Evolutionary conservation across 1,284 basidiomycete species (phyloP).

Genomic region (Rhodotorula sp.): DNA sequence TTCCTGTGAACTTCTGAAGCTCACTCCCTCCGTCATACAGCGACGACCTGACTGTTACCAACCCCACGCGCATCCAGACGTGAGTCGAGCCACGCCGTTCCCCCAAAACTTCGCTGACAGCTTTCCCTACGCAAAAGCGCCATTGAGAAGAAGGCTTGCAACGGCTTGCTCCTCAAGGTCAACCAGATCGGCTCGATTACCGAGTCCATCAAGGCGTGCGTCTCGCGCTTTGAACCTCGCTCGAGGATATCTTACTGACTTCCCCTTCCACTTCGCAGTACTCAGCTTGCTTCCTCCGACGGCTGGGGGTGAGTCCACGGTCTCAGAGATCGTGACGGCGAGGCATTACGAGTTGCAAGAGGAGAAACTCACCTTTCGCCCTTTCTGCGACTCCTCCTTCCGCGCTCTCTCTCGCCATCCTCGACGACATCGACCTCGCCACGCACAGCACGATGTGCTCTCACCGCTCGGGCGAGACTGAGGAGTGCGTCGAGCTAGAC

Average conservation of each 20-base stretch:
- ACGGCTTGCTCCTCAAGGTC: constrained; percentile 95
- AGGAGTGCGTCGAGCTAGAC: constrained; percentile 40
- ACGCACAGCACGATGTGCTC: constrained; percentile 57
- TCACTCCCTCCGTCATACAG: constrained; percentile 48
- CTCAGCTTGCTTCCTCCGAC: constrained; percentile 92
- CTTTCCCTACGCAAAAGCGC: too few species aligned
- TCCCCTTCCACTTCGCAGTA: constrained; percentile 46
- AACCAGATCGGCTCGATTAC: constrained; percentile 99
- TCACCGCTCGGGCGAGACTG: constrained; percentile 87
- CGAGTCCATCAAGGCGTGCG: constrained; percentile 84
- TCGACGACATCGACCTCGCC: neutral
- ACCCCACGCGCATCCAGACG: constrained; percentile 95
- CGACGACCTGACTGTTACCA: constrained; percentile 98
- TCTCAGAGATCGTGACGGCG: too few species aligned
- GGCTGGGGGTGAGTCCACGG: constrained; percentile 67
- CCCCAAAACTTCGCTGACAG: too few species aligned
- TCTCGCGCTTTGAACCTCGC: constrained; percentile 54
- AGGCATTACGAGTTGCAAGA: too few species aligned
- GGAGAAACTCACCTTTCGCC: too few species aligned
- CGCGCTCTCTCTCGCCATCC: too few species aligned
- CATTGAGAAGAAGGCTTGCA: constrained; percentile 99
- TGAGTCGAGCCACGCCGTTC: neutral
- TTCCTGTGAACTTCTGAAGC: neutral
- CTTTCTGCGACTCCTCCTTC: too few species aligned
- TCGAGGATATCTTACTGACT: neutral